Evolutionary conservation across 352 stramenopile species (phyloP).

Genomic region (Hyaloperonospora arabidopsidis): DNA sequence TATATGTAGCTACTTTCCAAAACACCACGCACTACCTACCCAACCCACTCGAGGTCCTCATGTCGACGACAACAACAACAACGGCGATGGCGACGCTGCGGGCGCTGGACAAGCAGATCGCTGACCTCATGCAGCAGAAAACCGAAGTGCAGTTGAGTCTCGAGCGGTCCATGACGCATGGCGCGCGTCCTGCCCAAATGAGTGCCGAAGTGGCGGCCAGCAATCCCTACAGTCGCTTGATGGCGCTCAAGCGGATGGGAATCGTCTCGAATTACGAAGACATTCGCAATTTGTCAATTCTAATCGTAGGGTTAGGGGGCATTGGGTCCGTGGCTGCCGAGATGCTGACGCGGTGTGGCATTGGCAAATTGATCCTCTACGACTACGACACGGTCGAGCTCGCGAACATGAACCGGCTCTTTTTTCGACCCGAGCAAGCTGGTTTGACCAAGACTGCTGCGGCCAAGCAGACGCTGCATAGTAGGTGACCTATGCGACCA

Average conservation of each 20-base stretch:
- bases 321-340: constrained; percentile 83
- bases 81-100: constrained; percentile 41
- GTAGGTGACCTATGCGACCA: constrained; percentile 17
- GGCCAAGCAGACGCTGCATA: constrained; percentile 80
- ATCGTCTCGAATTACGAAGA: constrained; percentile 86
- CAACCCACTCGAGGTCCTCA: too few relatives aligned
- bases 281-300: constrained; percentile 73
- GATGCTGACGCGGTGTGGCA: constrained; percentile 86
- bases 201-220: constrained; percentile 75
- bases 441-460: constrained; percentile 84
- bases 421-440: constrained; percentile 83
- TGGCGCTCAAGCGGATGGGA: constrained; percentile 87
- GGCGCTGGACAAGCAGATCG: constrained; percentile 62
- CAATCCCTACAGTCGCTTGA: constrained; percentile 86
- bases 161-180: constrained; percentile 32
- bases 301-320: constrained; percentile 79
- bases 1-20: too few relatives aligned
- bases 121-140: constrained; percentile 70
- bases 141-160: constrained; percentile 43
- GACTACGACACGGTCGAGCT: constrained; percentile 88
- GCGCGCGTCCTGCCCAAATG: constrained; percentile 42
- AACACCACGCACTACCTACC: too few relatives aligned
- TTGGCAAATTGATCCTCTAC: constrained; percentile 86
- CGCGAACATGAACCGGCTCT: constrained; percentile 89
- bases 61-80: constrained; percentile 17